These are phyloP conservation scores for Medicago ruthenica DNA, from an alignment of 306 rosid species.

Conservation along the genomic window DNA sequence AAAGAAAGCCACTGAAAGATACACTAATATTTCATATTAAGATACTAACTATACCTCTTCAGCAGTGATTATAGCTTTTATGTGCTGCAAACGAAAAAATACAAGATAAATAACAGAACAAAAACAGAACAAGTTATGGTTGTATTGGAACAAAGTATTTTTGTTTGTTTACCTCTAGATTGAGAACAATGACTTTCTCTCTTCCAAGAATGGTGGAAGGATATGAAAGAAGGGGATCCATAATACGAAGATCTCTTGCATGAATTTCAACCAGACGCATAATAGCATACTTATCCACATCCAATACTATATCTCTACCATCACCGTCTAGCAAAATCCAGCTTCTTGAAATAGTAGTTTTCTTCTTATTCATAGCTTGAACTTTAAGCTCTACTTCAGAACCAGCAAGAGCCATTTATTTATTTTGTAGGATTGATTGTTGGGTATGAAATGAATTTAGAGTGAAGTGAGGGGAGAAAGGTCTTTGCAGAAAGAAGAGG, in stretches of 20 bases:
- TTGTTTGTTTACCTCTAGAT: conserved; percentile 64
- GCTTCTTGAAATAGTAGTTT: conserved; percentile 63
- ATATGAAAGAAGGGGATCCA: conserved; percentile 74
- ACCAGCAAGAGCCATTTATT: conserved; percentile 34
- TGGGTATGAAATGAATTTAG: neutral
- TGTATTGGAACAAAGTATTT: neutral
- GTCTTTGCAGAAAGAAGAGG: conserved; percentile 3
- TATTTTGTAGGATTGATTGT: neutral
- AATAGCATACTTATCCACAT: conserved; percentile 78
- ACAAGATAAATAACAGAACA: conserved; percentile 17
- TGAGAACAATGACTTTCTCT: conserved; percentile 83
- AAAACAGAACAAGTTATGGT: neutral
- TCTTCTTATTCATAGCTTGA: conserved; percentile 50
- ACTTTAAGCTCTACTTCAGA: conserved; percentile 52
- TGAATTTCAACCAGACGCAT: conserved; percentile 74
- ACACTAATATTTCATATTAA: too few relatives aligned
- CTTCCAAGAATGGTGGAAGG: conserved; percentile 84
- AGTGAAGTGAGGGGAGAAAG: neutral
- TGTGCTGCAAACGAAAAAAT: conserved; percentile 64
- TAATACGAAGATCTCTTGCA: conserved; percentile 83
- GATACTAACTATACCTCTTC: conserved; percentile 53
- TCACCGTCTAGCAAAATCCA: conserved; percentile 68
- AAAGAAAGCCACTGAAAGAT: too few relatives aligned
- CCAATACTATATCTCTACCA: conserved; percentile 58
- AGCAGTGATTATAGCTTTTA: conserved; percentile 84